Conservation (phyloP, 2,329 filamentous ascomycete genomes). For the Epicoccum nigrum region DNA sequence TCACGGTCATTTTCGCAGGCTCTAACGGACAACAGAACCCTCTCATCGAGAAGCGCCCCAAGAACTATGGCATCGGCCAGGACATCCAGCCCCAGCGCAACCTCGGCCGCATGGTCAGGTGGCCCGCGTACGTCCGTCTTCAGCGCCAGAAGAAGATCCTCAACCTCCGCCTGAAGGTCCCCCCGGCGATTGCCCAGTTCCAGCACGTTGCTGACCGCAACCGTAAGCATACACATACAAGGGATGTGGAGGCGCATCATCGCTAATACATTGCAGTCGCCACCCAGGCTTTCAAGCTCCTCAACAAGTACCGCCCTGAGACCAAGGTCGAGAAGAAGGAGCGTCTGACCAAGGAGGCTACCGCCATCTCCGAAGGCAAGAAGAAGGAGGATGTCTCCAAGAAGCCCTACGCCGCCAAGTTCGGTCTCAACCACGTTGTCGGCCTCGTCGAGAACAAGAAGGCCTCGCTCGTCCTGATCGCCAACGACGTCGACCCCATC, state of each 20-base stretch:
- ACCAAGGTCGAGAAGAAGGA: slow-evolving; percentile 99
- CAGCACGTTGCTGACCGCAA: slow-evolving; percentile 76
- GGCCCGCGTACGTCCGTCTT: slow-evolving; percentile 93
- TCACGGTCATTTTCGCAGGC: slow-evolving; percentile 5
- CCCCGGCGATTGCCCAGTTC: slow-evolving; percentile 97
- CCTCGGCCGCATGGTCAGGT: slow-evolving; percentile 84
- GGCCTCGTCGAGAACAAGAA: slow-evolving; percentile 83
- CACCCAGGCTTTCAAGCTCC: slow-evolving; percentile 96
- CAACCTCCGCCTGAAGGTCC: slow-evolving; percentile 97
- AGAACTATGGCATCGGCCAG: slow-evolving; percentile 99
- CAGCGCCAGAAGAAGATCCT: slow-evolving; percentile 96
- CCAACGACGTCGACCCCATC: slow-evolving; percentile 99
- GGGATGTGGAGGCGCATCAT: slow-evolving; percentile 59
- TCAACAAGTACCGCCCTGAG: slow-evolving; percentile 99
- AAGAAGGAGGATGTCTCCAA: slow-evolving; percentile 99
- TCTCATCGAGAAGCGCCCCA: slow-evolving; percentile 96
- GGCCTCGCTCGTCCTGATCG: slow-evolving; percentile 95
- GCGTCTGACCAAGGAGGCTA: slow-evolving; percentile 96
- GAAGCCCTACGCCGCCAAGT: slow-evolving; percentile 99
- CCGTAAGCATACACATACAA: slow-evolving; percentile 50
- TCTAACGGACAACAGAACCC: slow-evolving; percentile 74
- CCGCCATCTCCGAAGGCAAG: slow-evolving; percentile 97
- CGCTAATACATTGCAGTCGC: slow-evolving; percentile 60
- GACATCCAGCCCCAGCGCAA: slow-evolving; percentile 82
- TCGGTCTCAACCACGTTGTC: slow-evolving; percentile 96